Percentiles rank a stretch among this genome's conserved stretches.
Evolutionary conservation across 2,329 filamentous ascomycete genomes (phyloP).

Genomic region (Emmonsia crescens): DNA sequence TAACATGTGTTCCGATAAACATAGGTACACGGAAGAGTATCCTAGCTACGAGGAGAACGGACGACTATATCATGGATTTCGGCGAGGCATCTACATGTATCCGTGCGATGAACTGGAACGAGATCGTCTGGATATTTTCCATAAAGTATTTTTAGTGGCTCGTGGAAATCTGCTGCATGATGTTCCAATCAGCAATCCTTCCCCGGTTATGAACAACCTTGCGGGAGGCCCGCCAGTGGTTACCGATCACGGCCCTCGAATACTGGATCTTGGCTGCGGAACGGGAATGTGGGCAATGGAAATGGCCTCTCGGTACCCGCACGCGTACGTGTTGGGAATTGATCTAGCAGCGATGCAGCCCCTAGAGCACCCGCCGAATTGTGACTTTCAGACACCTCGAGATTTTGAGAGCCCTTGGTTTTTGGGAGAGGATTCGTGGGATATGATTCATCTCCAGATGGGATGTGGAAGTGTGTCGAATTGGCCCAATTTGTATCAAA

Average conservation of each 20-base stretch:
- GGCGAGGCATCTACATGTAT: constrained; percentile 59
- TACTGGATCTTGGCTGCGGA: constrained; percentile 65
- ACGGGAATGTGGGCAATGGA: constrained; percentile 89
- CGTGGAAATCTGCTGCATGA: constrained; percentile 40
- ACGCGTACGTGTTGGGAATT: constrained; percentile 50
- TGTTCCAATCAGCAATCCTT: constrained; percentile 20
- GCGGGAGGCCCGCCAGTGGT: constrained; percentile 4
- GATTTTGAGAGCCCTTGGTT: constrained; percentile 73
- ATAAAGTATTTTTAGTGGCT: constrained; percentile 61
- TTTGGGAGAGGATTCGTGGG: constrained; percentile 57
- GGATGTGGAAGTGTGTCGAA: constrained; percentile 65
- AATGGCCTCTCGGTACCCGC: constrained; percentile 58
- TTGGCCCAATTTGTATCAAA: constrained; percentile 65
- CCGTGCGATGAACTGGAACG: constrained; percentile 70
- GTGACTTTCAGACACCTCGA: constrained; percentile 54
- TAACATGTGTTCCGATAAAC: constrained; percentile 5
- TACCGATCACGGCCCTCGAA: constrained; percentile 26
- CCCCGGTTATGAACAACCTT: background rate
- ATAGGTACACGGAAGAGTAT: constrained; percentile 28
- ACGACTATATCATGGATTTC: constrained; percentile 57
- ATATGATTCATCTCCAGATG: constrained; percentile 74
- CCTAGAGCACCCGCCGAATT: constrained; percentile 57
- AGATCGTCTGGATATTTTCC: constrained; percentile 70
- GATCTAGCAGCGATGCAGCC: constrained; percentile 55
- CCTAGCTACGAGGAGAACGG: constrained; percentile 53